phyloP scores from a whole-genome alignment of 164 flowering plant genomes.

The Echeveria elegans region DNA sequence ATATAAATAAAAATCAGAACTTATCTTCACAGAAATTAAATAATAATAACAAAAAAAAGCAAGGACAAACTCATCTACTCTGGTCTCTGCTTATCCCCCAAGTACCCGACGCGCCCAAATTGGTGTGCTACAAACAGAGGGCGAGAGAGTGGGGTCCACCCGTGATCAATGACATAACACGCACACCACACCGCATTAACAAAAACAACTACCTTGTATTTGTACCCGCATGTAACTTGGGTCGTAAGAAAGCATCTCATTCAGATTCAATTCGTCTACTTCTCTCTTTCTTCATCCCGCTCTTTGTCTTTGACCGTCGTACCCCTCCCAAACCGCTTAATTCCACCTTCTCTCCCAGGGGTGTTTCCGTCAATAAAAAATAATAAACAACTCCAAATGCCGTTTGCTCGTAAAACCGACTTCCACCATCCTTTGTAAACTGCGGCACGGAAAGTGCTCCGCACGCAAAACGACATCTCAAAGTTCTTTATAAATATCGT shows the following conservation, averaged over 20 bases:
- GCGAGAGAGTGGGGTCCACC: neutral
- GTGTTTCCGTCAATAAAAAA: neutral
- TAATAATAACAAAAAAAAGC: too few species aligned
- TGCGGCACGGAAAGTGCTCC: constrained; percentile 4
- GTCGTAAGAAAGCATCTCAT: neutral
- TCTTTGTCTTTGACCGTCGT: neutral
- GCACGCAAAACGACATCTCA: constrained; percentile 2
- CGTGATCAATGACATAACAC: neutral
- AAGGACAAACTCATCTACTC: too few species aligned
- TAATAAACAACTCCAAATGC: neutral
- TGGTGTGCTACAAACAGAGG: neutral
- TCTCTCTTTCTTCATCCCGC: neutral
- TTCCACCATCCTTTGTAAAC: neutral
- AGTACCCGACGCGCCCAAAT: neutral
- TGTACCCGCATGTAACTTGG: neutral
- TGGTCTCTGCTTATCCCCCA: neutral
- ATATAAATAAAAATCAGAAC: too few species aligned
- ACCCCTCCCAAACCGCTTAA: neutral
- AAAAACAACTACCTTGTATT: neutral
- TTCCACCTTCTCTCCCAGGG: neutral
- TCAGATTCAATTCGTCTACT: neutral
- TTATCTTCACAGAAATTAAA: too few species aligned
- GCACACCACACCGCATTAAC: neutral
- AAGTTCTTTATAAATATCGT: neutral
- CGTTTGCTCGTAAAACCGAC: constrained; percentile 1